Evolutionary conservation across 805 yeast genomes (phyloP).

Genomic region (Starmerella bombicola): DNA sequence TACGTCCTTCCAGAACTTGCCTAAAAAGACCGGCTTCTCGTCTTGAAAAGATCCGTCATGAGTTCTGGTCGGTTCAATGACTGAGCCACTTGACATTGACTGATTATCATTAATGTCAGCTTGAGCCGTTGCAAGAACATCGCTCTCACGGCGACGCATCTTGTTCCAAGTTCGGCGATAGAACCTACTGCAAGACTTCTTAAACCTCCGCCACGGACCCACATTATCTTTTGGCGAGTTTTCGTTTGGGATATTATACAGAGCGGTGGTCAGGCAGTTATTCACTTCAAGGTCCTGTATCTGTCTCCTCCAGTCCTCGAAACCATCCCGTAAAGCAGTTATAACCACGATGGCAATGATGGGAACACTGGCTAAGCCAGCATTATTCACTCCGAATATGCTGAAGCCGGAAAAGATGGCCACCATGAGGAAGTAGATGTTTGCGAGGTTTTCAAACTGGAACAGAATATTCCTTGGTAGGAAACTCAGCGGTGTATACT

Average conservation of each 20-base stretch:
- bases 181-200: conserved; percentile 35
- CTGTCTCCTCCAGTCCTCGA: conserved; percentile 62
- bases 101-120: conserved; percentile 19
- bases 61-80: neutral
- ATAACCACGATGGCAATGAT: conserved; percentile 63
- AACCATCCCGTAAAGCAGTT: conserved; percentile 65
- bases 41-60: neutral
- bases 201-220: conserved; percentile 55
- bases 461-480: conserved; percentile 68
- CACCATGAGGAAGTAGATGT: conserved; percentile 68
- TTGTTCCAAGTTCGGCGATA: conserved; percentile 12
- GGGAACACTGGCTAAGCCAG: conserved; percentile 70
- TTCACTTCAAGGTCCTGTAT: conserved; percentile 55
- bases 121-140: conserved; percentile 25
- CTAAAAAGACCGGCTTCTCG: conserved; percentile 29
- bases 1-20: conserved; percentile 57
- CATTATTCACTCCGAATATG: conserved; percentile 60
- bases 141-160: conserved; percentile 17
- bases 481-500: conserved; percentile 82
- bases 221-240: conserved; percentile 46
- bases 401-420: conserved; percentile 64
- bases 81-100: conserved; percentile 1
- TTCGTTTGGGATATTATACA: conserved; percentile 43
- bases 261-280: conserved; percentile 47
- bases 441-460: conserved; percentile 85